Conservation (phyloP, 2,329 filamentous ascomycete genomes). For the Fusarium sp. region DNA sequence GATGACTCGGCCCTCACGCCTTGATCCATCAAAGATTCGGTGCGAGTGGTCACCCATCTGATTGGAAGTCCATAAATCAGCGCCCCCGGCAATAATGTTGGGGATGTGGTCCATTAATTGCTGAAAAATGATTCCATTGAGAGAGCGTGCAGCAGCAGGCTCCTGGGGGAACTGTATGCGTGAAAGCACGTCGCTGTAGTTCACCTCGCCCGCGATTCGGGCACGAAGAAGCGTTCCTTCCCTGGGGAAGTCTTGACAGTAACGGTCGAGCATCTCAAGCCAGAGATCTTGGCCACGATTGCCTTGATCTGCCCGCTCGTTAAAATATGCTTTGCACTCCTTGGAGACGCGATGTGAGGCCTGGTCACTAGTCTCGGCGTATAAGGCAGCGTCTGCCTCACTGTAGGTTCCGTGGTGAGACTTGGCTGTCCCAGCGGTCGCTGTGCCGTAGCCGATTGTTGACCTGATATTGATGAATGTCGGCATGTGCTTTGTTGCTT, state of each 20-base stretch:
- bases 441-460: no score
- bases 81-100: background rate
- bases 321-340: background rate
- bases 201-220: background rate
- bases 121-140: background rate
- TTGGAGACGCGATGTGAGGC: background rate
- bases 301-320: background rate
- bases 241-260: background rate
- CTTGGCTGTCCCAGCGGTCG: no score
- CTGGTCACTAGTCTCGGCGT: background rate
- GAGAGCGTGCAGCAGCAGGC: background rate
- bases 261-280: background rate
- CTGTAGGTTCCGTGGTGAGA: no score
- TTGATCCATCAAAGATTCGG: no score
- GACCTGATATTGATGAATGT: no score
- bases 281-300: background rate
- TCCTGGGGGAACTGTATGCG: background rate
- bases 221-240: background rate
- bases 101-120: background rate
- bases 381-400: no score
- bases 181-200: background rate
- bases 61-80: background rate
- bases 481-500: no score
- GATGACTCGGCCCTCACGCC: no score
- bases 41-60: background rate